Evolutionary conservation across 2,329 filamentous ascomycete species (phyloP).

Genomic region (Diplodia sapinea): DNA sequence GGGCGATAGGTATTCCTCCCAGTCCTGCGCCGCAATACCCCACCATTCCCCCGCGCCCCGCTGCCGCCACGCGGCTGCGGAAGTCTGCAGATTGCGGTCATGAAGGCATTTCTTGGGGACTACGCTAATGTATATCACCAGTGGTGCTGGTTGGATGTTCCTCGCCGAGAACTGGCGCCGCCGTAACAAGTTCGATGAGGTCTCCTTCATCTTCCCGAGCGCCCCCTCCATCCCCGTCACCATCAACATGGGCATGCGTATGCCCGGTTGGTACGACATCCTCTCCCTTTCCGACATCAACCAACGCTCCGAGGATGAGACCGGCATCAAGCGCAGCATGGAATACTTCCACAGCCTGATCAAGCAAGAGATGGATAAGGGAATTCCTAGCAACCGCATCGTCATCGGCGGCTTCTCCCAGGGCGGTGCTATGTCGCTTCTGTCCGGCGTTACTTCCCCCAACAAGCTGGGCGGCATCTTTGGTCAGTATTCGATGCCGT

Average conservation of each 20-base stretch:
- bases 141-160: constrained; percentile 59
- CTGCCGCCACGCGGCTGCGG: background rate
- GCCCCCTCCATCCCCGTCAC: constrained; percentile 87
- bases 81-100: background rate
- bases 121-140: constrained; percentile 11
- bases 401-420: constrained; percentile 86
- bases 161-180: constrained; percentile 87
- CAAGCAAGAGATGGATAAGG: constrained; percentile 77
- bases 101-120: constrained; percentile 2
- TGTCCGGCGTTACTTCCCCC: constrained; percentile 75
- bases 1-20: constrained; percentile 67
- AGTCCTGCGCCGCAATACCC: background rate
- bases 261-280: constrained; percentile 91
- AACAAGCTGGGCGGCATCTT: constrained; percentile 86
- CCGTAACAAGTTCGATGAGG: constrained; percentile 79
- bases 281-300: constrained; percentile 55
- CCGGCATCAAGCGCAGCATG: constrained; percentile 74
- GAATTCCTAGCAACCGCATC: constrained; percentile 82
- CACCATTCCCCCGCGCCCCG: background rate
- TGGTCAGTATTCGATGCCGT: constrained; percentile 43
- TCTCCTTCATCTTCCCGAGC: constrained; percentile 93
- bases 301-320: constrained; percentile 65
- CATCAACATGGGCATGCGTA: constrained; percentile 74
- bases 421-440: constrained; percentile 84
- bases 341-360: constrained; percentile 81